A percentile compares a stretch with the other conserved stretches of the same genome.
phyloP scores from a whole-genome alignment of 306 rosid species.

The Sechiopsis laciniata region DNA sequence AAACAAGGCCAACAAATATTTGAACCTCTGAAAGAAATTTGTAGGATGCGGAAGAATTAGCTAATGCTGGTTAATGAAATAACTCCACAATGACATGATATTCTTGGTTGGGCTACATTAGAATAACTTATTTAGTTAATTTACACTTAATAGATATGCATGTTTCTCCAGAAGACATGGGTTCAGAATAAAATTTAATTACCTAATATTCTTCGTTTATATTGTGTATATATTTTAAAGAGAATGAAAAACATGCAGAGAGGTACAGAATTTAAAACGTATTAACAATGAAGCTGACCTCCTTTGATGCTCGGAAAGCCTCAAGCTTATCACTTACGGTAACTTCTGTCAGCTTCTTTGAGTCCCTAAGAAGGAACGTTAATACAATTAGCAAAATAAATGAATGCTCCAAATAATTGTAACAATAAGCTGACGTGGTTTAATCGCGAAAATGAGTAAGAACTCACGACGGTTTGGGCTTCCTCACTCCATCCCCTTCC shows the following conservation, averaged over 20 bases:
- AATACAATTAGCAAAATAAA: neutral
- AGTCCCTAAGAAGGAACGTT: slow-evolving; percentile 44
- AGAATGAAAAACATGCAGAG: neutral
- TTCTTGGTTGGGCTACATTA: neutral
- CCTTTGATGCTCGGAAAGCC: slow-evolving; percentile 86
- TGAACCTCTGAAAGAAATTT: slow-evolving; percentile 13
- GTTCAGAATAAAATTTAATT: neutral
- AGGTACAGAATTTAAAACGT: neutral
- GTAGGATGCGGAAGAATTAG: neutral
- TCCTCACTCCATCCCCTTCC: slow-evolving; percentile 40
- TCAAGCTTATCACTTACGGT: slow-evolving; percentile 89
- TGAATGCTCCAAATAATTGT: neutral
- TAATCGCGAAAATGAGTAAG: neutral
- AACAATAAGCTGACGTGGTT: neutral
- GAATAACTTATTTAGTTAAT: neutral
- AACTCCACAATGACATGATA: neutral
- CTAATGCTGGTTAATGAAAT: neutral
- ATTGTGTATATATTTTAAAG: neutral
- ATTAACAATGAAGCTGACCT: slow-evolving; percentile 39
- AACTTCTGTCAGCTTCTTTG: slow-evolving; percentile 76
- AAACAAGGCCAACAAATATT: neutral
- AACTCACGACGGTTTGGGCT: slow-evolving; percentile 53
- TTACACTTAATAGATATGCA: neutral
- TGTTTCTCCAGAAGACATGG: neutral
- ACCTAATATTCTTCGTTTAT: neutral